These are phyloP conservation scores for Xylaria multiplex DNA, from an alignment of 2,329 filamentous ascomycete genomes.

Conservation along the genomic window DNA sequence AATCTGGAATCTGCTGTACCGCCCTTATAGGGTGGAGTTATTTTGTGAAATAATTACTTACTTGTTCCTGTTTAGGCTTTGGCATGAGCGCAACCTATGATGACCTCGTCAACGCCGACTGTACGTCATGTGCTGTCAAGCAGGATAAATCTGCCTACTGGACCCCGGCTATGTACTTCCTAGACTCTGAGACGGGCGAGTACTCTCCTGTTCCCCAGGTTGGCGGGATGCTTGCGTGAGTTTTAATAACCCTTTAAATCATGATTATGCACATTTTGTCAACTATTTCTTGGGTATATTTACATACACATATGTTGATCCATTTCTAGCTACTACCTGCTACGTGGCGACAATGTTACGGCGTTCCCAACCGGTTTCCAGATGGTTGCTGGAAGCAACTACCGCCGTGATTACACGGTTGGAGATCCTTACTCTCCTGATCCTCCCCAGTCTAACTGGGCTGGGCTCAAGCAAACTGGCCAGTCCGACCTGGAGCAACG, in stretches of 20 bases:
- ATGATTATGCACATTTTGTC: not conserved
- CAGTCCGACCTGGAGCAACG: conserved; percentile 80
- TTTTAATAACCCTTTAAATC: conserved; percentile 43
- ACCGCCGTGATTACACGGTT: conserved; percentile 74
- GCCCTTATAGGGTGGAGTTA: not conserved
- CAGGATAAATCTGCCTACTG: conserved; percentile 92
- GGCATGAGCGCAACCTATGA: conserved; percentile 64
- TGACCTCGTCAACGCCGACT: conserved; percentile 69
- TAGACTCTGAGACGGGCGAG: conserved; percentile 70
- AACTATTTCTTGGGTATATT: not conserved
- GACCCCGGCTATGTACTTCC: conserved; percentile 82
- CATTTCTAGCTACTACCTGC: conserved; percentile 78
- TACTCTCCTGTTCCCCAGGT: conserved; percentile 76
- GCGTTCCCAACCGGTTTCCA: conserved; percentile 82
- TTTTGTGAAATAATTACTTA: not conserved
- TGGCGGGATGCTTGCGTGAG: conserved; percentile 87
- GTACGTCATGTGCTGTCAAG: conserved; percentile 82
- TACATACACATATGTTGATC: conserved; percentile 19
- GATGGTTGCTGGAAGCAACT: conserved; percentile 81
- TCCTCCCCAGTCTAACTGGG: conserved; percentile 76
- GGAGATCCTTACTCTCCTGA: conserved; percentile 73
- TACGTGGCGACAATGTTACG: conserved; percentile 69
- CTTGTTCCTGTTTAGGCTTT: conserved; percentile 65
- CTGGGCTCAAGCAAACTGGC: conserved; percentile 65
- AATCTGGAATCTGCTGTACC: not conserved